Evolutionary conservation across 148 eudicot species (phyloP).

Genomic region (Vaccinium corymbosum): DNA sequence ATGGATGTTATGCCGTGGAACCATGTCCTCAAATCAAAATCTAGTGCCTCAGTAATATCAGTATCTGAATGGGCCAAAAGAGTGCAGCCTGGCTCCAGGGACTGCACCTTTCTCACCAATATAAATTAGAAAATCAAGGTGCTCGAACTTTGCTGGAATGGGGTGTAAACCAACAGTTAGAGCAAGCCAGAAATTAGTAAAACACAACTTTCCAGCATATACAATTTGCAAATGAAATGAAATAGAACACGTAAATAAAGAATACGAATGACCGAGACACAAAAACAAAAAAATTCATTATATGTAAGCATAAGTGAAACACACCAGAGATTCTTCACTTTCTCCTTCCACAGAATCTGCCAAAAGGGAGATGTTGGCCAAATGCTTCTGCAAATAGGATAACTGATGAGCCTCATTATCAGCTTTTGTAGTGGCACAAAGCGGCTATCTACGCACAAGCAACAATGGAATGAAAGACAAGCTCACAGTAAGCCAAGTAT

Average conservation of each 20-base stretch:
- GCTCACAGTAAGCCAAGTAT: not conserved
- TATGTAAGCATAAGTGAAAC: conserved; percentile 19
- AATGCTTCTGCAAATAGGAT: conserved; percentile 86
- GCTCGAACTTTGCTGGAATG: conserved; percentile 78
- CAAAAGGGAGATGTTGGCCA: conserved; percentile 85
- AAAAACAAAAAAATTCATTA: not conserved
- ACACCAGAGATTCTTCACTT: conserved; percentile 77
- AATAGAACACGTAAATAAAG: not conserved
- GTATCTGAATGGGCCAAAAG: conserved; percentile 95
- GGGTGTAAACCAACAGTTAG: not conserved
- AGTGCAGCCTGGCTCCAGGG: conserved; percentile 79
- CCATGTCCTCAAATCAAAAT: too few relatives aligned
- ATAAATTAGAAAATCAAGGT: conserved; percentile 71
- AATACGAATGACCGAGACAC: too few relatives aligned
- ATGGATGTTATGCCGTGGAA: too few relatives aligned
- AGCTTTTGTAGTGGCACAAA: conserved; percentile 85
- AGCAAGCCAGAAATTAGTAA: not conserved
- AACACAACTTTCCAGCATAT: not conserved
- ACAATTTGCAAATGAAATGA: not conserved
- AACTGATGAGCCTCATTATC: conserved; percentile 98
- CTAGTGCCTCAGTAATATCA: conserved; percentile 61
- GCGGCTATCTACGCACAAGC: conserved; percentile 89
- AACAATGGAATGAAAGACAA: conserved; percentile 28
- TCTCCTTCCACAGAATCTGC: conserved; percentile 76
- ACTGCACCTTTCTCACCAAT: conserved; percentile 47